phyloP scores from a whole-genome alignment of 805 yeast genomes.

The Starmera quercuum region DNA sequence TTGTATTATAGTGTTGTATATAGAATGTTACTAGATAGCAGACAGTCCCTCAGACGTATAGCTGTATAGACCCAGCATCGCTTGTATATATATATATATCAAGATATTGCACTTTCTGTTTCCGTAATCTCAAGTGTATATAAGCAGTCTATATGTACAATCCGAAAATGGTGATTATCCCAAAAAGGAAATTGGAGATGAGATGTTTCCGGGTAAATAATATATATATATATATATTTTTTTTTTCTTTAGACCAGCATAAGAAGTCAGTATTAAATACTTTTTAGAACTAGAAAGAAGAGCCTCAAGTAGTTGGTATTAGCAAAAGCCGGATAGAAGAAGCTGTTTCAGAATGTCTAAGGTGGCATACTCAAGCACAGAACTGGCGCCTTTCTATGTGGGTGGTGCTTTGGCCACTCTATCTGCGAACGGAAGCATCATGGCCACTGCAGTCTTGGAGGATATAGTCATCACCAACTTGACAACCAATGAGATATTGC shows the following conservation, averaged over 20 bases:
- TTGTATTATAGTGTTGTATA: not conserved
- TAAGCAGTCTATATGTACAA: too few species aligned
- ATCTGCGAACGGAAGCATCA: constrained; percentile 48
- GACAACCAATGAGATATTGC: constrained; percentile 46
- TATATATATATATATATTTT: too few species aligned
- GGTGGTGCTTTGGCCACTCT: constrained; percentile 76
- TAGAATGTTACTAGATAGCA: not conserved
- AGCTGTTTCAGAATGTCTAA: too few species aligned
- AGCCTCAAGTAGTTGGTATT: not conserved
- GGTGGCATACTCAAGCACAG: constrained; percentile 25
- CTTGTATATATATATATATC: too few species aligned
- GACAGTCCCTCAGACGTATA: too few species aligned
- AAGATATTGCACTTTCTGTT: too few species aligned
- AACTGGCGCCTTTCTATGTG: constrained; percentile 74
- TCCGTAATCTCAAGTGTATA: too few species aligned
- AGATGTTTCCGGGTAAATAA: not conserved
- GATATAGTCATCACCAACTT: constrained; percentile 67
- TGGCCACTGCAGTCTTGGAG: constrained; percentile 79
- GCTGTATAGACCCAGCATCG: too few species aligned
- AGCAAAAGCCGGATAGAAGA: too few species aligned
- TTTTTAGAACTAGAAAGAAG: not conserved
- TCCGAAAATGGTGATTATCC: not conserved
- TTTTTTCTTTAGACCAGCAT: not conserved
- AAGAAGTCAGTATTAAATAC: not conserved
- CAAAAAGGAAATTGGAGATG: too few species aligned